These are phyloP conservation scores for Aspergillus oerlinghausenensis DNA, from an alignment of 2,329 filamentous ascomycete species.

Conservation along the genomic window DNA sequence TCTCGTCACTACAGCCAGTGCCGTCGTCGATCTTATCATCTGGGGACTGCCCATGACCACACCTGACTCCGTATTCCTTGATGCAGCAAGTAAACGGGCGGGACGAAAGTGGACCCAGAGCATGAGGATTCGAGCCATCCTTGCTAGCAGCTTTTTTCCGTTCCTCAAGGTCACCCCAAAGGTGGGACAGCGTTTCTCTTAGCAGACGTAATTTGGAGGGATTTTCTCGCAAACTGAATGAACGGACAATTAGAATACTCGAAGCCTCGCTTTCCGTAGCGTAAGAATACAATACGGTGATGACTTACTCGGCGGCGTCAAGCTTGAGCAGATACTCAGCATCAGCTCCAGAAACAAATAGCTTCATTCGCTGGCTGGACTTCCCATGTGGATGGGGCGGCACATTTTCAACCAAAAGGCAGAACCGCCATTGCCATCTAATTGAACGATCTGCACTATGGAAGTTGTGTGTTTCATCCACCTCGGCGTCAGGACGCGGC, in stretches of 20 bases:
- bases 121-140: slow-evolving; percentile 10
- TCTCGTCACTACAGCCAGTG: slow-evolving; percentile 37
- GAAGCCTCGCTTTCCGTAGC: not conserved
- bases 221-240: slow-evolving; percentile 53
- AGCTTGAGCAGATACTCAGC: slow-evolving; percentile 55
- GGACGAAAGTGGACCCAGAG: slow-evolving; percentile 42
- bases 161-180: slow-evolving; percentile 87
- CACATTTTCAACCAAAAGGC: slow-evolving; percentile 70
- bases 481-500: slow-evolving; percentile 36
- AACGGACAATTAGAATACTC: not conserved
- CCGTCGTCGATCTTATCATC: slow-evolving; percentile 32
- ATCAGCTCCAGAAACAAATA: slow-evolving; percentile 59
- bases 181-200: slow-evolving; percentile 65
- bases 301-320: slow-evolving; percentile 51
- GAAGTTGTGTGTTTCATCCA: slow-evolving; percentile 22
- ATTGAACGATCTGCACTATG: slow-evolving; percentile 5
- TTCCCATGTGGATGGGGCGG: slow-evolving; percentile 31
- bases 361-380: slow-evolving; percentile 54
- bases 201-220: slow-evolving; percentile 48
- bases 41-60: slow-evolving; percentile 31
- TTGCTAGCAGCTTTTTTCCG: slow-evolving; percentile 45
- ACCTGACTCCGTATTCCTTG: slow-evolving; percentile 61
- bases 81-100: slow-evolving; percentile 67
- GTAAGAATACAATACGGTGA: not conserved
- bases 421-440: slow-evolving; percentile 80